phyloP scores from a whole-genome alignment of 2,329 filamentous ascomycete species.

The Onygenales sp. region DNA sequence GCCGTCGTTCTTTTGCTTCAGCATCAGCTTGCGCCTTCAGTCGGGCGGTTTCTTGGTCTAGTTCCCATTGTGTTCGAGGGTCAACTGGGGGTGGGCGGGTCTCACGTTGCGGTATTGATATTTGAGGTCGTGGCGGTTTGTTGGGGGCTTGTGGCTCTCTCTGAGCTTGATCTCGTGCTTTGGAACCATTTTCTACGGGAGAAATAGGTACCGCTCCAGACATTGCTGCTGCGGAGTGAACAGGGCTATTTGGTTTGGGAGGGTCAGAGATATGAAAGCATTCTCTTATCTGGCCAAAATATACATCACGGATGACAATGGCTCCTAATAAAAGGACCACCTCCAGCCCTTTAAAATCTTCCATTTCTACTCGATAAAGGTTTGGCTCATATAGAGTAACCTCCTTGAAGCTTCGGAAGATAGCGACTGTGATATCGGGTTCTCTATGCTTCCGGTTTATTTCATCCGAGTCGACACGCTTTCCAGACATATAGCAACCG shows the following conservation, averaged over 20 bases:
- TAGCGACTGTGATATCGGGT: slow-evolving; percentile 87
- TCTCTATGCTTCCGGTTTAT: slow-evolving; percentile 73
- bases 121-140: slow-evolving; percentile 17
- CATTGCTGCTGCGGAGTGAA: slow-evolving; percentile 17
- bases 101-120: slow-evolving; percentile 13
- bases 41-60: slow-evolving; percentile 41
- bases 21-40: slow-evolving; percentile 33
- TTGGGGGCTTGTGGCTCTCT: slow-evolving; percentile 16
- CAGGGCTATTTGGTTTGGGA: slow-evolving; percentile 16
- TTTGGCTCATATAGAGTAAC: slow-evolving; percentile 92
- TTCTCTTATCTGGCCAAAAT: slow-evolving; percentile 56
- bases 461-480: slow-evolving; percentile 51
- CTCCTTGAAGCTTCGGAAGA: slow-evolving; percentile 67
- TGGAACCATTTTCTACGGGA: slow-evolving; percentile 1
- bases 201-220: slow-evolving; percentile 10
- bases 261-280: slow-evolving; percentile 63
- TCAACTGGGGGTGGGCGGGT: slow-evolving; percentile 33
- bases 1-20: slow-evolving; percentile 33
- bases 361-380: slow-evolving; percentile 77
- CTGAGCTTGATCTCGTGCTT: neutral
- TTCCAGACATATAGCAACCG: slow-evolving; percentile 78
- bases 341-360: slow-evolving; percentile 89
- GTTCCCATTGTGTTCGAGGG: slow-evolving; percentile 43
- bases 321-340: slow-evolving; percentile 60
- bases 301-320: slow-evolving; percentile 53